Base-by-base conservation (phyloP, 78 protist species). In the Dictyostelium firmibasis region DNA sequence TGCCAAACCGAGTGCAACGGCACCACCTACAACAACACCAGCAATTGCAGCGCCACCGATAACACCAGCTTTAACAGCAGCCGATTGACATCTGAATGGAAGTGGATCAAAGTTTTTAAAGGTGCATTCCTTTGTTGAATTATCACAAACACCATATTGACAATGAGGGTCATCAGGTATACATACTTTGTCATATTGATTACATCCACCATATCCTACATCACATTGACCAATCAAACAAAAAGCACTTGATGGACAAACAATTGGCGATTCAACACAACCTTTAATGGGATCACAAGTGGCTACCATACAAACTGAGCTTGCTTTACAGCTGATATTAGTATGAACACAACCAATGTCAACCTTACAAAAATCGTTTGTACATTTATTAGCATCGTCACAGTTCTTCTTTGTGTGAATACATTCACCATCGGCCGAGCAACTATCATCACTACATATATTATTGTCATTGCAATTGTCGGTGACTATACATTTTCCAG, bases 61-160 rank as follows among this genome's bases (percentile, higher is more conserved):
- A 20, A 43, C 87, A 31, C 77, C 94, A 3, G 81, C 94, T 81
- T 89, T 76, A 38, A 86, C 77, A 23, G 77, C 92, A 16, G 81
- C 94, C 0, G 84, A 43, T 81, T 89, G 84, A 33, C 94, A 89
- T 41, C 67, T 75, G 20, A 89, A 89, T 64, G 94, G 94, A 20
- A 79, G 29, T 64, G 94, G 94, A 69, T 36, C 35, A 23, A 67
- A 89, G 47, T 47, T 47, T 23, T n/a, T 23, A 35, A 14, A 81
- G 35, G 72, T 85, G 70, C 94, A 89, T 14, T 25, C 6, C 31
- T 89, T 60, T 2, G 29, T 89, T 5, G 31, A 81, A 11, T 29
- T 64, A 84, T 89, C 35, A 84, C 94, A 35, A 85, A 89, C 60
- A 81, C 94, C 94, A 81, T 50, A 75, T 89, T 89, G 87, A 81